phyloP scores from a whole-genome alignment of 352 stramenopile genomes.

The Pythium scleroteichum region DNA sequence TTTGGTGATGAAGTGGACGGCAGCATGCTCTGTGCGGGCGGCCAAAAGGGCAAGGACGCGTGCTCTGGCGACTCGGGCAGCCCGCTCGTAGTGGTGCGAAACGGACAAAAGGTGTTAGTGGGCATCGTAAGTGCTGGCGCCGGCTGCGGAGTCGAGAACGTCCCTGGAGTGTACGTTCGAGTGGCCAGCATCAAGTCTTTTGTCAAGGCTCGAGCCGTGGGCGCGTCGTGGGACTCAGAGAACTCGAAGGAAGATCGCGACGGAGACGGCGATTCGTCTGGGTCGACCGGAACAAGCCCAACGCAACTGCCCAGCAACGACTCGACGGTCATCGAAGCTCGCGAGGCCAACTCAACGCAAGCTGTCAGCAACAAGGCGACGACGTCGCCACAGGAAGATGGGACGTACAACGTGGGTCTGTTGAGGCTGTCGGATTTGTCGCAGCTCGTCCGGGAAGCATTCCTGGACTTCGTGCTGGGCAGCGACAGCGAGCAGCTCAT shows the following conservation, averaged over 20 bases:
- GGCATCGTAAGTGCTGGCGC: conserved; percentile 23
- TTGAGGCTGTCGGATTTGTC: background rate
- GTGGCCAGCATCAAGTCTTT: conserved; percentile 12
- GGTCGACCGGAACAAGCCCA: background rate
- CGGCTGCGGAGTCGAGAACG: conserved; percentile 19
- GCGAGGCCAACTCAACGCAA: background rate
- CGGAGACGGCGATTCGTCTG: no score
- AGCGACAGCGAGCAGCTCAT: conserved; percentile 2
- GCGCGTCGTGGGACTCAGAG: conserved; percentile 5
- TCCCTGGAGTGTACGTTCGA: conserved; percentile 22
- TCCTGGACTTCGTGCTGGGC: conserved; percentile 23
- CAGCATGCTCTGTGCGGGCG: conserved; percentile 31
- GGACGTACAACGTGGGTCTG: conserved; percentile 10
- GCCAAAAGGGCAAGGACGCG: conserved; percentile 25
- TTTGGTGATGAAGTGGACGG: conserved; percentile 13
- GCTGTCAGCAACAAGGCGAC: background rate
- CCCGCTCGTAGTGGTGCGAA: conserved; percentile 17
- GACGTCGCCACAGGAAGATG: background rate
- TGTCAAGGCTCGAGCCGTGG: conserved; percentile 9
- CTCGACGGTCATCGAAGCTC: conserved; percentile 8
- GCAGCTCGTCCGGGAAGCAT: conserved; percentile 8
- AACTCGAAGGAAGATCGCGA: background rate
- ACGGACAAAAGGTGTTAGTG: conserved; percentile 8
- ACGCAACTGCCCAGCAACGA: background rate
- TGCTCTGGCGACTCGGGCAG: conserved; percentile 35